phyloP scores from a whole-genome alignment of 1,284 basidiomycete species.

The Pseudozyma flocculosa region DNA sequence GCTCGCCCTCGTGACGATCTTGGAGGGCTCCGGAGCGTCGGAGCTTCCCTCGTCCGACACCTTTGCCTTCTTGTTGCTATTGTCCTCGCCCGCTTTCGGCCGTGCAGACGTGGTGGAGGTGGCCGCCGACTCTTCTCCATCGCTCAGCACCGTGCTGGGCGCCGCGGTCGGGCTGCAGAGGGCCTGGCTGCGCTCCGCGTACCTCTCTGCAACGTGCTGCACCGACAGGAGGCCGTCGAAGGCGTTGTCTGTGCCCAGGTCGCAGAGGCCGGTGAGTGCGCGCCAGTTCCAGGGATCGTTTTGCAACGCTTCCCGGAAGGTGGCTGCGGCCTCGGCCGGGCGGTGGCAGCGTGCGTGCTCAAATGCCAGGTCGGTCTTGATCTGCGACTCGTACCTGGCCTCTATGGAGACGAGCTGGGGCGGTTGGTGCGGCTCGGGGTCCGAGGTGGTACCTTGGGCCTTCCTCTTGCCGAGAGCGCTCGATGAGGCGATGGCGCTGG shows the following conservation, averaged over 20 bases:
- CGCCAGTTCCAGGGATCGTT: constrained; percentile 48
- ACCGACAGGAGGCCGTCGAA: too few relatives aligned
- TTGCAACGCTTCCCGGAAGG: constrained; percentile 27
- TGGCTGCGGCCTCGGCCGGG: constrained; percentile 24
- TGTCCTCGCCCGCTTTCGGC: background rate
- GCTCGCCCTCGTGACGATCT: constrained; percentile 9
- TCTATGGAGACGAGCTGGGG: constrained; percentile 8
- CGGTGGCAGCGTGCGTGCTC: constrained; percentile 32
- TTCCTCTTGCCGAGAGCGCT: constrained; percentile 28
- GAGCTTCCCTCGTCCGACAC: background rate
- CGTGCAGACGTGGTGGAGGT: too few relatives aligned
- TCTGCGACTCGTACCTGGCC: constrained; percentile 26
- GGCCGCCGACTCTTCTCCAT: too few relatives aligned
- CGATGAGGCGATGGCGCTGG: constrained; percentile 5
- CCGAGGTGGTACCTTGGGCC: constrained; percentile 4
- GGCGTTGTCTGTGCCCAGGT: constrained; percentile 13
- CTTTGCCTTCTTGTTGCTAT: background rate
- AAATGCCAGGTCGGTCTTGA: constrained; percentile 37
- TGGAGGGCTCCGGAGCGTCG: constrained; percentile 3
- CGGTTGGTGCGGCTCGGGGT: background rate
- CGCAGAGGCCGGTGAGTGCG: constrained; percentile 47
- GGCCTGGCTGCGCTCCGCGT: too few relatives aligned
- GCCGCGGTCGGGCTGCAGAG: too few relatives aligned
- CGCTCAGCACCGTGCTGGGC: too few relatives aligned
- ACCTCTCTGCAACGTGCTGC: too few relatives aligned